Conservation (phyloP, 2,329 filamentous ascomycete genomes). For the Sclerotinia subarctica region DNA sequence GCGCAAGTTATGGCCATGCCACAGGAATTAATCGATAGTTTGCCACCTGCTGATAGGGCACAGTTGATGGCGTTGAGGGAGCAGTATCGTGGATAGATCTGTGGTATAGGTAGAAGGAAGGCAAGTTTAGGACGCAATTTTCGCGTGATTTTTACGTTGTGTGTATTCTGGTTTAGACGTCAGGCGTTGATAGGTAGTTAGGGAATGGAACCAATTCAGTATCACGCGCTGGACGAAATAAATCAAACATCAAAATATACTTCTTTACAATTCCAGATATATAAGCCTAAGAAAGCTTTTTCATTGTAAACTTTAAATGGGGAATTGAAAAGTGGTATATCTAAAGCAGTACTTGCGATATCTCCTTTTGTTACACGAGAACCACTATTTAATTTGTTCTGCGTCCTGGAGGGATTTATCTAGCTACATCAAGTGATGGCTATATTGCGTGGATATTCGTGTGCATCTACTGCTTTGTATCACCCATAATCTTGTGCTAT, state of each 20-base stretch:
- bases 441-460: not conserved
- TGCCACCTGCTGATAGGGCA: slow-evolving; percentile 70
- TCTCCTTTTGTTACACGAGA: not conserved
- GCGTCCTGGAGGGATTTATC: not conserved
- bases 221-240: not conserved
- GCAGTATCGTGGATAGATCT: slow-evolving; percentile 11
- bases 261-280: too few relatives aligned
- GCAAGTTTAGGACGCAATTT: not conserved
- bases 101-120: not conserved
- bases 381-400: not conserved
- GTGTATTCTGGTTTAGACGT: not conserved
- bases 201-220: not conserved
- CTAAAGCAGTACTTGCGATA: not conserved
- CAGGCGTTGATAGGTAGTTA: slow-evolving; percentile 7
- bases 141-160: not conserved
- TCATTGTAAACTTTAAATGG: too few relatives aligned
- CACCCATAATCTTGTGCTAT: not conserved
- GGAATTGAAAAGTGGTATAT: too few relatives aligned
- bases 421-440: slow-evolving; percentile 5
- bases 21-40: slow-evolving; percentile 72
- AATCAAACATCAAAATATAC: not conserved
- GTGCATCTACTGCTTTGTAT: not conserved
- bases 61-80: slow-evolving; percentile 76
- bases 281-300: too few relatives aligned
- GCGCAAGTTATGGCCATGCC: slow-evolving; percentile 78